Evolutionary conservation across 306 rosid species (phyloP), one percentile per base, ranked within the genome.

Genomic region (Elaeagnus macrophylla): DNA sequence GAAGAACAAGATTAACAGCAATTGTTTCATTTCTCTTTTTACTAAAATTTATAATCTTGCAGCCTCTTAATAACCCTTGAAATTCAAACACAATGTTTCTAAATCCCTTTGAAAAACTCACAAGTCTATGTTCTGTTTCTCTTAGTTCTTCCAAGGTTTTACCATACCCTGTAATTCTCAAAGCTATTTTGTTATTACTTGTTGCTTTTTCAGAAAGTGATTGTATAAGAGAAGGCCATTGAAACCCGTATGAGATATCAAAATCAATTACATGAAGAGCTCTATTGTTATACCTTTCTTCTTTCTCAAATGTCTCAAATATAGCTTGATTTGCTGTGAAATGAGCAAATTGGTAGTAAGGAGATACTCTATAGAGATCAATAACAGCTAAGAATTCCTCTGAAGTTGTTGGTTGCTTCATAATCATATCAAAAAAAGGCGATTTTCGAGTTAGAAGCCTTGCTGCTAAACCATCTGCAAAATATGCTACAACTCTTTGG

Each of bases 181-280:
- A 82, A 0, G 75, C 78, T 19, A 86, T 74, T 12, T 67, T 51
- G 60, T 51, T 76, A 0, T 77, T 65, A 16, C 42, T 49, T 13
- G 71, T 76, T 9, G 88, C 93, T 39, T 80, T 86, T 37, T 80
- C 95, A 0, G 95, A 82, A 6, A 86, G 88, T 1, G 95, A 86
- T 19, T 86, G 95, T 9, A 86, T 76, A 0, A 86, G 79, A 9
- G 86, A 86, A 48, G 95, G 93, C 95, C 95, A 86, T 35, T 86
- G 95, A 39, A 86, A 83, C 10, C n/a, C 95, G 16, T 83, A 78
- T 1, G 85, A 78, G 65, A 80, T 76, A 37, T 86, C 93, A 25
- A 80, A 83, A 51, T 86, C 95, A 6, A 86, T 72, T 6, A 86
- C 80, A 39, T 83, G 95, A 7, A 86, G 46, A 6, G 93, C 64